Evolutionary conservation across 177 flowering plant genomes (phyloP).

Genomic region (Vitis hybrid): DNA sequence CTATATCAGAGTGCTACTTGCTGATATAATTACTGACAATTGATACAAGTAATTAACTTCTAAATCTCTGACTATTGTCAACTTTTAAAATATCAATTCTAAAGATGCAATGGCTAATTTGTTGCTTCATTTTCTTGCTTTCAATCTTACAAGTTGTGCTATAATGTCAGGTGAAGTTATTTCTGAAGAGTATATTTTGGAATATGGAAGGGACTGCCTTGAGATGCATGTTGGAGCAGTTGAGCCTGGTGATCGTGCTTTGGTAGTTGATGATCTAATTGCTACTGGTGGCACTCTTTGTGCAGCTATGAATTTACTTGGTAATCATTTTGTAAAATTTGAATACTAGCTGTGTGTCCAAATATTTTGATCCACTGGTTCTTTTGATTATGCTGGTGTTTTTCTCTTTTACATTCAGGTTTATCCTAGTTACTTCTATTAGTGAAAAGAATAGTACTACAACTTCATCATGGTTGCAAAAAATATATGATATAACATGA

Average conservation of each 20-base stretch:
- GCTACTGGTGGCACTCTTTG: conserved; percentile 95
- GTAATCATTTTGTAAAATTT: conserved; percentile 25
- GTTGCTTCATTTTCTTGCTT: too few species aligned
- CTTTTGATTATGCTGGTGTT: too few species aligned
- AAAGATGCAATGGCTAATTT: neutral
- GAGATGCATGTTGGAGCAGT: conserved; percentile 98
- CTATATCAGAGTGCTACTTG: too few species aligned
- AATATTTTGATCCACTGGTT: too few species aligned
- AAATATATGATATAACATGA: too few species aligned
- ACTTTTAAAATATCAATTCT: neutral
- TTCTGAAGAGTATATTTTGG: conserved; percentile 75
- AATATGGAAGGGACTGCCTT: conserved; percentile 91
- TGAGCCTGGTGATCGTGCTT: conserved; percentile 67
- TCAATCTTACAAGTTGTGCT: neutral
- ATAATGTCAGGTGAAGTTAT: conserved; percentile 69
- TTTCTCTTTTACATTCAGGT: too few species aligned
- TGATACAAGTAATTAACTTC: neutral
- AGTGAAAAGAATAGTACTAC: too few species aligned
- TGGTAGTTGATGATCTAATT: conserved; percentile 91
- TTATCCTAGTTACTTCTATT: too few species aligned
- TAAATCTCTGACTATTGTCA: neutral
- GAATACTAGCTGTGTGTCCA: neutral
- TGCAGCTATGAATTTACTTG: conserved; percentile 88
- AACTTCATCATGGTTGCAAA: too few species aligned
- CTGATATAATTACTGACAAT: too few species aligned